phyloP scores from a whole-genome alignment of 2,329 filamentous ascomycete genomes.

The Phialophora macrospora region DNA sequence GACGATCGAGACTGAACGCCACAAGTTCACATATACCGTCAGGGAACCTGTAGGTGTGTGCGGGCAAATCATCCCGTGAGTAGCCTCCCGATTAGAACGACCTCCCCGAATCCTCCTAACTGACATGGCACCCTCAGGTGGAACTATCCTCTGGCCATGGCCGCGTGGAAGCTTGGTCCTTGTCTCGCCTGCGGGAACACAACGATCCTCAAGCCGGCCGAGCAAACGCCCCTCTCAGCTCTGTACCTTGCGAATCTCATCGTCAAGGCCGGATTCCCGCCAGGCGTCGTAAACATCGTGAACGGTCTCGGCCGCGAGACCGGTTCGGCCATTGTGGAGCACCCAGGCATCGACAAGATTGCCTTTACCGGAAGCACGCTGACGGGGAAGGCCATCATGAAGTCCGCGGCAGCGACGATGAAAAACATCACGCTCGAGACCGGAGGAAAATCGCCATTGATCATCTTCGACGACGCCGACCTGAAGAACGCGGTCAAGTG shows the following conservation, averaged over 20 bases:
- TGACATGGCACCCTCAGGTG: too few species aligned
- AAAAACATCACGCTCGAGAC: conserved; percentile 68
- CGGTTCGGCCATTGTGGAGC: conserved; percentile 37
- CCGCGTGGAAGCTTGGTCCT: conserved; percentile 59
- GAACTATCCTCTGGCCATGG: not conserved
- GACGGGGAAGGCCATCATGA: conserved; percentile 47
- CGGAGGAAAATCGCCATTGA: conserved; percentile 67
- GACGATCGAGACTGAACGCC: conserved; percentile 73
- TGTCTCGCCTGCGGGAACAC: conserved; percentile 63
- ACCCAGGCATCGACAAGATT: conserved; percentile 49
- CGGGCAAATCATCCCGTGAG: too few species aligned
- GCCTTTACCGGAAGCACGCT: conserved; percentile 47
- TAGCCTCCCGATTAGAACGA: too few species aligned
- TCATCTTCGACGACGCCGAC: conserved; percentile 69
- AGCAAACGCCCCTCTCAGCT: conserved; percentile 62
- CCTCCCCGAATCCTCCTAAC: too few species aligned
- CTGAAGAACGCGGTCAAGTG: conserved; percentile 72
- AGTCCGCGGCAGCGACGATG: conserved; percentile 46
- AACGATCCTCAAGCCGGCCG: conserved; percentile 61
- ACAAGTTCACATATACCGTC: conserved; percentile 82
- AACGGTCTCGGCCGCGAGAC: conserved; percentile 40
- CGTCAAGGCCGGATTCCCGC: conserved; percentile 47
- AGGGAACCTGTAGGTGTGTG: conserved; percentile 79
- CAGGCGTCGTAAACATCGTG: conserved; percentile 48
- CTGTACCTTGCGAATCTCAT: conserved; percentile 69